Evolutionary conservation across 2,329 filamentous ascomycete genomes (phyloP).

Genomic region (Cordyceps farinosa): DNA sequence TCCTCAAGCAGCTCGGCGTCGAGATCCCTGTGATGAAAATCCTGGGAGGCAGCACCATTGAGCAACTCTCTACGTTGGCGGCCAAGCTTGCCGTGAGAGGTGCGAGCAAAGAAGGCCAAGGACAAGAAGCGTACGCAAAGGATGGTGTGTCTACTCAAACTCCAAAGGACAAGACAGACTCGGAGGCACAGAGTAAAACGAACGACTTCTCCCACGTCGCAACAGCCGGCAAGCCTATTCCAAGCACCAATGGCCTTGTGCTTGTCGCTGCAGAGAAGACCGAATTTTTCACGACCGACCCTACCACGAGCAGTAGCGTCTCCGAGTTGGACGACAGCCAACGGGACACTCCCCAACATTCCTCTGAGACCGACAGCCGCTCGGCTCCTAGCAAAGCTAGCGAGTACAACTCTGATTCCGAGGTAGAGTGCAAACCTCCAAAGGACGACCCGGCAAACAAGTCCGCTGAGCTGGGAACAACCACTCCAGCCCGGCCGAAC

Average conservation of each 20-base stretch:
- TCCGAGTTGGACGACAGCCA: not conserved
- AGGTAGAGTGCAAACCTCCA: no score
- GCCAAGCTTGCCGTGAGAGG: not conserved
- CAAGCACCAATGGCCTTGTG: not conserved
- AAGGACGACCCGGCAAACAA: no score
- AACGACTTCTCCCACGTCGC: no score
- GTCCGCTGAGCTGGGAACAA: not conserved
- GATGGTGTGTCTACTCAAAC: no score
- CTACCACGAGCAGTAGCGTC: not conserved
- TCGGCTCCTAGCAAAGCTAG: not conserved
- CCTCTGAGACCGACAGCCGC: not conserved
- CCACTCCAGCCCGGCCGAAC: slow-evolving; percentile 25
- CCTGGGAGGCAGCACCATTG: slow-evolving; percentile 25
- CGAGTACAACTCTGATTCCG: not conserved
- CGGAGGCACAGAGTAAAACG: not conserved
- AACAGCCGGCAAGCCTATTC: no score
- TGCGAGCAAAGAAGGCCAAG: not conserved
- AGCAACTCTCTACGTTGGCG: not conserved
- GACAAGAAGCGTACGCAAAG: not conserved
- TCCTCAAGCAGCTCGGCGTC: slow-evolving; percentile 39
- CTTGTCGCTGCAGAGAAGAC: not conserved
- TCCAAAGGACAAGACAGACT: not conserved
- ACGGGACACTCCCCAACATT: not conserved
- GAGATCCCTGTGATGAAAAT: slow-evolving; percentile 45
- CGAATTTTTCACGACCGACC: not conserved